Conservation (phyloP, 2,329 filamentous ascomycete genomes). For the Neopestalotiopsis sp. region DNA sequence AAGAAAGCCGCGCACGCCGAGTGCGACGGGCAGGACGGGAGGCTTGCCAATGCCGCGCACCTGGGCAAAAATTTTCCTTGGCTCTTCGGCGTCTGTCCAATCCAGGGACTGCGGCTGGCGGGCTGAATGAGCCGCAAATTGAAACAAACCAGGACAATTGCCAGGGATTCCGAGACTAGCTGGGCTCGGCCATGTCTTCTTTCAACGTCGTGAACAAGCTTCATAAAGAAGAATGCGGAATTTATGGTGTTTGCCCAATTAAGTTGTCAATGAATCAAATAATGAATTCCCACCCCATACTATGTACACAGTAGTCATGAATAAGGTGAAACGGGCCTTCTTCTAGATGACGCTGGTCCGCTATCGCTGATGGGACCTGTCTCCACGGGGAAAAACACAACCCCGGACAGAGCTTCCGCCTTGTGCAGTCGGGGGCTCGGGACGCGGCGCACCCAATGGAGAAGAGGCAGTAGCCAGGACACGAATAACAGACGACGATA, state of each 20-base stretch:
- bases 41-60: not conserved
- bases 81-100: not conserved
- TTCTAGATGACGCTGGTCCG: not conserved
- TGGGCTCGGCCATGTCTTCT: no score
- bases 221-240: no score
- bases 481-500: conserved; percentile 5
- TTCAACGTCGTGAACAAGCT: no score
- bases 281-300: not conserved
- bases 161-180: not conserved
- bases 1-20: not conserved
- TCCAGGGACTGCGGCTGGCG: not conserved
- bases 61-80: not conserved
- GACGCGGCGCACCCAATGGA: not conserved
- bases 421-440: not conserved
- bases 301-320: not conserved
- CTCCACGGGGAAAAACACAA: conserved; percentile 18
- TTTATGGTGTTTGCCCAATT: no score
- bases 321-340: not conserved
- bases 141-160: not conserved
- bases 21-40: not conserved
- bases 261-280: no score
- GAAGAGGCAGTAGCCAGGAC: not conserved
- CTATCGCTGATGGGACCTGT: not conserved
- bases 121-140: not conserved
- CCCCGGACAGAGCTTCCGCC: conserved; percentile 12